Base-by-base conservation (phyloP, 257 asterid genomes). In the Solanum boliviense region DNA sequence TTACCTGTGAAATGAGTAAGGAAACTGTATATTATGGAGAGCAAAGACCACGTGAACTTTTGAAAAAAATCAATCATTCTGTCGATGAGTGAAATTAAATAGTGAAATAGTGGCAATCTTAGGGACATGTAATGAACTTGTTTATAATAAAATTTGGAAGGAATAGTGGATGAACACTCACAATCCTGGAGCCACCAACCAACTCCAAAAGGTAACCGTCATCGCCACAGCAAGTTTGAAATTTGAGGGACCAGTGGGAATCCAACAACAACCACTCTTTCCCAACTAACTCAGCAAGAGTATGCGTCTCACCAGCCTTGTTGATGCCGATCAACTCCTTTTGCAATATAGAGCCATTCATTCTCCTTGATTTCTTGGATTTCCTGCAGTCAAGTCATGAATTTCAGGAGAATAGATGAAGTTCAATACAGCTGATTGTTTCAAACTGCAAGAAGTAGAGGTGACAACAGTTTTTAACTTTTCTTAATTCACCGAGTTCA, bases 131-230 rank as follows among this genome's bases (percentile, higher is more conserved):
- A 48, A 48, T 20, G 21, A 1, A 25, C 70, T 29, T 31, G 18
- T 81, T 81, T 81, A 48, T 20, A 25, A 31, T 46, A 58, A 16
- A 84, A 70, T 16, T 72, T 58, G 25, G 8, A 44, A 84, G 81
- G 32, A 56, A 48, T 86, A 86, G 84, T 12, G 48, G 76, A 46
- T 39, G 58, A 86, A 86, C 23, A 87, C 99, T 95, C 92, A 97
- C 99, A 68, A 89, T 92, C 52, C 84, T 92, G 73, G 94, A 94
- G 88, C 98, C 98, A 89, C 98, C 99, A 70, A 87, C 89, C 72
- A 97, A 89, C 95, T 96, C 98, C 75, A 95, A 87, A 91, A 97
- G 88, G 91, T 91, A 93, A 79, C 94, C 94, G 16, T 95, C 98
- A 41, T 91, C 91, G 84, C 89, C 87, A 27, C 87, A 85, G 44